Evolutionary conservation across 169 alveolate species (phyloP).

Genomic region (Eimeria necatrix): DNA sequence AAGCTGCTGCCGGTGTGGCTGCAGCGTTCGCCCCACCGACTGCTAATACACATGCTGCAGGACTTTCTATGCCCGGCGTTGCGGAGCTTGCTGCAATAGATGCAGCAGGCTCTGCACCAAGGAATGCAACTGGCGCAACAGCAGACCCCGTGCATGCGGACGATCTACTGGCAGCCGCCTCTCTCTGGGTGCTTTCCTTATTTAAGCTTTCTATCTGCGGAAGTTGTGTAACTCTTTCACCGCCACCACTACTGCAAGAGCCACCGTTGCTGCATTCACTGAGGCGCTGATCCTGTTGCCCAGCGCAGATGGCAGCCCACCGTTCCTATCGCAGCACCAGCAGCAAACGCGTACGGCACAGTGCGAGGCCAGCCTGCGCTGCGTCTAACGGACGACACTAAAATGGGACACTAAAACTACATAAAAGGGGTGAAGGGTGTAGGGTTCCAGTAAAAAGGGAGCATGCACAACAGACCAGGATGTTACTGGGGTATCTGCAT

Average conservation of each 20-base stretch:
- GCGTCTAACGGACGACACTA: no score
- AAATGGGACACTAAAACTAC: no score
- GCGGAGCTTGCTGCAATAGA: not conserved
- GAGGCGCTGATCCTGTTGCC: not conserved
- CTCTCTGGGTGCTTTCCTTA: not conserved
- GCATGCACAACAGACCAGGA: no score
- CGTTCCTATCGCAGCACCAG: conserved; percentile 17
- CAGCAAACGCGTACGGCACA: not conserved
- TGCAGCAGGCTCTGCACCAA: not conserved
- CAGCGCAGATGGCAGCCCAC: not conserved
- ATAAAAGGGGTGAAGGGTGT: no score
- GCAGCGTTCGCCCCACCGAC: not conserved
- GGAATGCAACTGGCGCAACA: not conserved
- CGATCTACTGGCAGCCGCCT: not conserved
- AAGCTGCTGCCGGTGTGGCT: conserved; percentile 11
- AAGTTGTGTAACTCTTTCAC: not conserved
- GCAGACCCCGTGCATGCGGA: not conserved
- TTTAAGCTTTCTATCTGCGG: not conserved
- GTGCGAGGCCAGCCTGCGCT: not conserved
- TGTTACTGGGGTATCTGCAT: no score
- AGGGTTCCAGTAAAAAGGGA: no score
- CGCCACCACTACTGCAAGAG: not conserved
- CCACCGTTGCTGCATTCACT: not conserved
- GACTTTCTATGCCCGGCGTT: not conserved
- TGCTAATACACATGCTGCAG: not conserved